A percentile compares a stretch with the other conserved stretches of the same genome.
These are phyloP conservation scores for Penicillium thymicola DNA, from an alignment of 2,329 filamentous ascomycete species.

Conservation along the genomic window DNA sequence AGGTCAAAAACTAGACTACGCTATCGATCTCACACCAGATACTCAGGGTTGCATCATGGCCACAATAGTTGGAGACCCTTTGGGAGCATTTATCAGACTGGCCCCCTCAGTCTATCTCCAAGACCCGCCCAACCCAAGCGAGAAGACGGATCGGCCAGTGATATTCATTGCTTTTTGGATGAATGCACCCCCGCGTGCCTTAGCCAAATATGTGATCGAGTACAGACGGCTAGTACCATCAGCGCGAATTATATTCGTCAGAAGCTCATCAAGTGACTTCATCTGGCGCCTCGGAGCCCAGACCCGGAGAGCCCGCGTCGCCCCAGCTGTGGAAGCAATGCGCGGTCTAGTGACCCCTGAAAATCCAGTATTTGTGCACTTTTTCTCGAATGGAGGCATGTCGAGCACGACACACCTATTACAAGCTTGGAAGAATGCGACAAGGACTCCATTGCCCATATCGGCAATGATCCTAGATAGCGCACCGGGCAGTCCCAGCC, in stretches of 20 bases:
- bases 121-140: conserved; percentile 25
- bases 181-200: conserved; percentile 43
- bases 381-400: conserved; percentile 52
- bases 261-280: conserved; percentile 36
- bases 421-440: conserved; percentile 34
- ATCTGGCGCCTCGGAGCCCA: conserved; percentile 23
- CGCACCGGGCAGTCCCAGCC: conserved; percentile 40
- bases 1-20: background rate
- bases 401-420: conserved; percentile 41
- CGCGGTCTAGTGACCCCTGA: conserved; percentile 21
- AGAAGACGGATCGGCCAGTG: conserved; percentile 10
- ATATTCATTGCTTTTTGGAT: conserved; percentile 52
- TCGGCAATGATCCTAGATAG: conserved; percentile 47
- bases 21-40: background rate
- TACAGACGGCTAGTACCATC: conserved; percentile 45
- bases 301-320: conserved; percentile 27
- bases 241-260: conserved; percentile 44
- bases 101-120: conserved; percentile 40
- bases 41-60: conserved; percentile 6
- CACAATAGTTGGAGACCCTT: conserved; percentile 11
- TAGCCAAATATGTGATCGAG: conserved; percentile 48
- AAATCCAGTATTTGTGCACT: conserved; percentile 42
- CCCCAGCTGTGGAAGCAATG: conserved; percentile 37
- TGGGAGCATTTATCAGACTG: conserved; percentile 35
- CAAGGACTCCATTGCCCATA: conserved; percentile 36